Percentiles rank a stretch among this genome's conserved stretches.
These are phyloP conservation scores for Lodderomyces beijingensis DNA, from an alignment of 1,139 yeast genomes.

Conservation along the genomic window DNA sequence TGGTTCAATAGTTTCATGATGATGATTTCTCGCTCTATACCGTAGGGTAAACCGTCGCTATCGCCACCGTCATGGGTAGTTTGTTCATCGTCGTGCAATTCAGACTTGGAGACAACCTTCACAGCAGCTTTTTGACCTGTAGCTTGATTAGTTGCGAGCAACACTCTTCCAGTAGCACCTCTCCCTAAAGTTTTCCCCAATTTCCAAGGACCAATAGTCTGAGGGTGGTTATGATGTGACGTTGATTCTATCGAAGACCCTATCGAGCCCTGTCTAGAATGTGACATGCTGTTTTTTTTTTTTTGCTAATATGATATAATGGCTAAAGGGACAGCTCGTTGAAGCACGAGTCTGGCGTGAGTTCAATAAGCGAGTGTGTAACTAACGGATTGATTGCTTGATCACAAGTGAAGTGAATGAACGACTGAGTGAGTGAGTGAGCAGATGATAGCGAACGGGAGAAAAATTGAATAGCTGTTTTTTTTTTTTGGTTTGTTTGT, in stretches of 20 bases:
- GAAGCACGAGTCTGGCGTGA: no score
- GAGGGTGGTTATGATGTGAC: slow-evolving; percentile 36
- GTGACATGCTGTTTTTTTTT: slow-evolving; percentile 28
- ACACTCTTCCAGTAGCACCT: slow-evolving; percentile 79
- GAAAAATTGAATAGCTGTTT: no score
- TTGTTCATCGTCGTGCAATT: slow-evolving; percentile 37
- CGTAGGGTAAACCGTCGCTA: slow-evolving; percentile 61
- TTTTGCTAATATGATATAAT: no score
- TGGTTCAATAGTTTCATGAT: slow-evolving; percentile 77
- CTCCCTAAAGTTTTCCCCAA: slow-evolving; percentile 75
- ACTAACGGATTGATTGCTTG: no score
- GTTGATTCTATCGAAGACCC: slow-evolving; percentile 32
- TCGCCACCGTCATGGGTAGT: slow-evolving; percentile 16
- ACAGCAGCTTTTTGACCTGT: slow-evolving; percentile 80
- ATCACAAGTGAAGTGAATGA: no score
- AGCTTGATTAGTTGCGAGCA: slow-evolving; percentile 62
- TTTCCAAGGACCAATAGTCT: slow-evolving; percentile 72
- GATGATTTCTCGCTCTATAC: slow-evolving; percentile 78
- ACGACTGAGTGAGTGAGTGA: no score
- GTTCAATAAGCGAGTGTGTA: no score
- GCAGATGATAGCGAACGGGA: no score
- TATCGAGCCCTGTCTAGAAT: slow-evolving; percentile 39
- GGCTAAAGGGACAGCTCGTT: no score
- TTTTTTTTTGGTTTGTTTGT: no score
- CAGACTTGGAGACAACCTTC: slow-evolving; percentile 70